Conservation (phyloP, 164 flowering plant species). For the Magnolia changhungtana region DNA sequence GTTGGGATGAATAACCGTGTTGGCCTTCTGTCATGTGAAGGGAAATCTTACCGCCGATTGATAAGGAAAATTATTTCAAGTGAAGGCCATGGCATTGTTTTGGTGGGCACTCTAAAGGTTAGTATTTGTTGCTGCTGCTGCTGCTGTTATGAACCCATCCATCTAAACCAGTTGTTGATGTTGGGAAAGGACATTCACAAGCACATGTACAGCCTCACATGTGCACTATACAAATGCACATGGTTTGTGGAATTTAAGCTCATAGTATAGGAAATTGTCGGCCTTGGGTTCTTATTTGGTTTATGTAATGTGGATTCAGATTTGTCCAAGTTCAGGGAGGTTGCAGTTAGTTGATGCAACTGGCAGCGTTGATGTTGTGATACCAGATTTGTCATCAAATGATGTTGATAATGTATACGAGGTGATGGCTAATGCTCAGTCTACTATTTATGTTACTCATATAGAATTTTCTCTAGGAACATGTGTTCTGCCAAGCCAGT, state of each 20-base stretch:
- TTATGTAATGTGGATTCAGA: background rate
- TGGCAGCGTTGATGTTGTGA: constrained; percentile 67
- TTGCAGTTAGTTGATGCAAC: constrained; percentile 80
- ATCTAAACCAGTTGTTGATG: background rate
- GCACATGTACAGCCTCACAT: background rate
- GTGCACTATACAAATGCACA: background rate
- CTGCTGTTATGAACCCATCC: background rate
- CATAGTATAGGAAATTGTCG: background rate
- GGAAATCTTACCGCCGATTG: constrained; percentile 25
- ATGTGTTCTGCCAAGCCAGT: too few species aligned
- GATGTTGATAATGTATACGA: constrained; percentile 44
- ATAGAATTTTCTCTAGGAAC: too few species aligned
- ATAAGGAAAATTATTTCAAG: constrained; percentile 47
- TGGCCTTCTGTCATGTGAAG: constrained; percentile 22
- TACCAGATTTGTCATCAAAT: constrained; percentile 59
- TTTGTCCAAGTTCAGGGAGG: constrained; percentile 54
- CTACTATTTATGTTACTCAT: background rate
- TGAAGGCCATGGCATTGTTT: constrained; percentile 48
- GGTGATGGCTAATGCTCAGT: constrained; percentile 36
- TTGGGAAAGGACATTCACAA: background rate
- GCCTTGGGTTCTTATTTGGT: background rate
- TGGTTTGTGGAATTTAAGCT: background rate
- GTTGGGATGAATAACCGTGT: constrained; percentile 7
- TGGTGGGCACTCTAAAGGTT: constrained; percentile 78
- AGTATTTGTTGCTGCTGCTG: background rate